Conservation (phyloP, 2,329 filamentous ascomycete species). For the Penicillium vulpinum region DNA sequence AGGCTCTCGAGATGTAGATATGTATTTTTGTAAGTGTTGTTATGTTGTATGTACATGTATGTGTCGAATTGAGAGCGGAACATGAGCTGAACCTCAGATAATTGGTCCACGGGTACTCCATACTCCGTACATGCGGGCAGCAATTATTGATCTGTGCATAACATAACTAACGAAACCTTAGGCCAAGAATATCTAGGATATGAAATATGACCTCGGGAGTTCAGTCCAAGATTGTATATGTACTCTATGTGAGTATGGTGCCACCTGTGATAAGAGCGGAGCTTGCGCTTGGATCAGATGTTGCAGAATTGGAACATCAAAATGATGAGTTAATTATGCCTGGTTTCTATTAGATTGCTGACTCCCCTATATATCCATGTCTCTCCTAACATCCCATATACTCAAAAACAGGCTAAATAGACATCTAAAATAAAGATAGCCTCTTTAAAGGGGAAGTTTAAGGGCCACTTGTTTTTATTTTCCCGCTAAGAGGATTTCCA, state of each 20-base stretch:
- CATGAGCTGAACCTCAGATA: neutral
- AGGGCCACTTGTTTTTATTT: too few relatives aligned
- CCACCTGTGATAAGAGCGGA: neutral
- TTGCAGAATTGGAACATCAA: neutral
- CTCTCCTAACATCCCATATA: neutral
- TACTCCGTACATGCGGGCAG: neutral
- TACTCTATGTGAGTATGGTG: neutral
- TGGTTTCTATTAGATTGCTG: neutral
- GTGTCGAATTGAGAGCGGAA: too few relatives aligned
- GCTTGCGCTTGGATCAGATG: neutral
- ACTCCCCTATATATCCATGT: neutral
- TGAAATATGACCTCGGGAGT: neutral
- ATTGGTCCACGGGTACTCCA: neutral
- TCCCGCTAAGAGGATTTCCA: neutral
- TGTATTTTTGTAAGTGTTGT: too few relatives aligned
- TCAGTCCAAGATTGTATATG: too few relatives aligned
- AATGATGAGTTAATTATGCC: neutral
- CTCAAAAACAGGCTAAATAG: neutral
- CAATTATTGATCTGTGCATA: neutral
- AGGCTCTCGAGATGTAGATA: too few relatives aligned
- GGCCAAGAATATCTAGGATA: neutral
- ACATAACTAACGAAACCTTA: neutral
- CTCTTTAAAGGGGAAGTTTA: neutral
- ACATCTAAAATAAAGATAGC: neutral
- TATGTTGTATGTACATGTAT: too few relatives aligned